Conservation (phyloP, 2,329 filamentous ascomycete species). For the Fusarium guadeloupense region DNA sequence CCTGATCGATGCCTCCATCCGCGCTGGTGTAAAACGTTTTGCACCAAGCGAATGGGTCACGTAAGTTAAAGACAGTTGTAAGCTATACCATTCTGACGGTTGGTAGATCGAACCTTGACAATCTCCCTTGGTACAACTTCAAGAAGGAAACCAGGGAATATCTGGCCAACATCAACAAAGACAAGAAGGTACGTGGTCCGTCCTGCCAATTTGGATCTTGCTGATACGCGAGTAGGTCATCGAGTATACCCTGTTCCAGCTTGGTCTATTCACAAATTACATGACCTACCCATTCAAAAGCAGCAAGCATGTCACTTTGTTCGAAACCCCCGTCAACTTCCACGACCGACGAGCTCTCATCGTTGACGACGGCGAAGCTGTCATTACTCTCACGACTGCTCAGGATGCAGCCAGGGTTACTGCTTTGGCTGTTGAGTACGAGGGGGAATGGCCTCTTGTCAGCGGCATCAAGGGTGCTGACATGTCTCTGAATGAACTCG, state of each 20-base stretch:
- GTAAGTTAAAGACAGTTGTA: slow-evolving; percentile 38
- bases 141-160: slow-evolving; percentile 63
- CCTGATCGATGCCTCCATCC: slow-evolving; percentile 65
- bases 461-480: slow-evolving; percentile 54
- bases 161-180: slow-evolving; percentile 60
- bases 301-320: slow-evolving; percentile 53
- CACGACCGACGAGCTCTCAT: slow-evolving; percentile 54
- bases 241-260: slow-evolving; percentile 66
- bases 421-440: slow-evolving; percentile 53
- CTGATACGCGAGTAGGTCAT: slow-evolving; percentile 56
- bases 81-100: background rate
- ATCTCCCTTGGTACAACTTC: slow-evolving; percentile 27
- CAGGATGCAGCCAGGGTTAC: slow-evolving; percentile 55
- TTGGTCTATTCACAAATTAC: slow-evolving; percentile 64
- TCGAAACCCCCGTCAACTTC: slow-evolving; percentile 53
- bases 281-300: slow-evolving; percentile 60
- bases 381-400: slow-evolving; percentile 56
- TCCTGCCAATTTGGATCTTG: rapidly evolving
- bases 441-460: slow-evolving; percentile 53
- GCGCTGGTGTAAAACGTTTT: slow-evolving; percentile 68
- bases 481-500: slow-evolving; percentile 48
- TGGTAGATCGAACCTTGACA: slow-evolving; percentile 10
- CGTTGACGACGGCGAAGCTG: slow-evolving; percentile 54
- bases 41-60: slow-evolving; percentile 67
- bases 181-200: slow-evolving; percentile 48